Conservation (phyloP, 768 basidiomycete genomes). For the Termitomyces sp. region DNA sequence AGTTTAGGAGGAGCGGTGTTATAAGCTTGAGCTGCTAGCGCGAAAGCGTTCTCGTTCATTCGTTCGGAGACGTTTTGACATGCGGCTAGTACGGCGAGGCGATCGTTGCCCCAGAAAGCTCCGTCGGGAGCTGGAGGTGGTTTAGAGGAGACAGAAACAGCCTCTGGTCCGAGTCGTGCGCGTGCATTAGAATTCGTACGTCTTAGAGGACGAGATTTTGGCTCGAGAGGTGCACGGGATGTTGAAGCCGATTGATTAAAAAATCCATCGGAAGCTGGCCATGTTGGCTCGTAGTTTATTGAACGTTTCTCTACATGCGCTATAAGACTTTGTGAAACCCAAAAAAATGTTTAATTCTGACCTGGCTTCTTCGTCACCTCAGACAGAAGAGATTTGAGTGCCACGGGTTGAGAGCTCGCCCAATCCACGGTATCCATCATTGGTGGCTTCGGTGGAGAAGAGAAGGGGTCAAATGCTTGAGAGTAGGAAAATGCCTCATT, state of each 20-base stretch:
- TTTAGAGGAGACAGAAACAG: background rate
- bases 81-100: conserved; percentile 22
- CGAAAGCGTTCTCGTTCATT: conserved; percentile 25
- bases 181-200: conserved; percentile 8
- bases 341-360: background rate
- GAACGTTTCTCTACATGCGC: background rate
- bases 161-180: conserved; percentile 1
- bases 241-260: conserved; percentile 1
- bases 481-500: conserved; percentile 1
- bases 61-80: conserved; percentile 33
- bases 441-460: conserved; percentile 5
- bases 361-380: conserved; percentile 6
- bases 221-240: background rate
- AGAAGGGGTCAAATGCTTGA: background rate
- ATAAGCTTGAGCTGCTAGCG: conserved; percentile 9
- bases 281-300: conserved; percentile 1
- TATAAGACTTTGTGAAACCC: background rate
- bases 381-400: conserved; percentile 8
- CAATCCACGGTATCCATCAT: conserved; percentile 10
- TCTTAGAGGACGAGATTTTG: conserved; percentile 1
- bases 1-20: background rate
- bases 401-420: conserved; percentile 10
- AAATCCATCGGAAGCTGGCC: background rate
- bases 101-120: conserved; percentile 13
- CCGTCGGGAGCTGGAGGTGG: conserved; percentile 13